Percentiles rank a stretch among this genome's conserved stretches.
These are phyloP conservation scores for Dillenia turbinata DNA, from an alignment of 164 flowering plant species.

Conservation along the genomic window DNA sequence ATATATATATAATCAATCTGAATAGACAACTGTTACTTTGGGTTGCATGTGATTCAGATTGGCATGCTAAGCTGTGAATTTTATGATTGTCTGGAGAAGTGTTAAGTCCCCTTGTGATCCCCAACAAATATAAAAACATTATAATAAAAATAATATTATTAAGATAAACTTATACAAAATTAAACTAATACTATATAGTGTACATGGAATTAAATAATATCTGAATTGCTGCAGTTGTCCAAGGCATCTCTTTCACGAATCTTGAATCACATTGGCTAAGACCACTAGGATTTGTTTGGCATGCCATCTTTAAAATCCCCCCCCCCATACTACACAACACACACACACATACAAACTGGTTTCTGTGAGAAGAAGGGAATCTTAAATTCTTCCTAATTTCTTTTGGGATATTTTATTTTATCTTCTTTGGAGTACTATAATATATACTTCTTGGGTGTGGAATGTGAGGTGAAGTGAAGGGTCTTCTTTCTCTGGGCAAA, in stretches of 20 bases:
- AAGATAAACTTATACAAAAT: no score
- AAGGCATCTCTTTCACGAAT: constrained; percentile 26
- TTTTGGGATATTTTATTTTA: constrained; percentile 1
- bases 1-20: constrained; percentile 1
- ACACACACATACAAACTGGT: constrained; percentile 14
- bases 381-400: constrained; percentile 20
- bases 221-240: constrained; percentile 19
- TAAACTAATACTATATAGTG: not conserved
- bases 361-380: constrained; percentile 16
- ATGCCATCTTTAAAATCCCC: constrained; percentile 11
- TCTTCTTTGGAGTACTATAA: constrained; percentile 9
- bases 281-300: constrained; percentile 34
- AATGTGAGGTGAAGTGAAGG: constrained; percentile 26
- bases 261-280: constrained; percentile 24
- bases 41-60: constrained; percentile 18
- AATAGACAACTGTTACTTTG: constrained; percentile 14
- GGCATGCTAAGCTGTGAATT: constrained; percentile 14
- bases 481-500: constrained; percentile 11
- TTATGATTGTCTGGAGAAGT: constrained; percentile 24
- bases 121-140: constrained; percentile 4
- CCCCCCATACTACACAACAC: no score
- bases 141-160: not conserved
- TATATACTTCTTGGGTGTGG: constrained; percentile 22
- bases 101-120: constrained; percentile 8
- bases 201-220: constrained; percentile 5